Base-by-base conservation (phyloP, 129 eudicot species). In the Chrysanthemum lavandulifolium region DNA sequence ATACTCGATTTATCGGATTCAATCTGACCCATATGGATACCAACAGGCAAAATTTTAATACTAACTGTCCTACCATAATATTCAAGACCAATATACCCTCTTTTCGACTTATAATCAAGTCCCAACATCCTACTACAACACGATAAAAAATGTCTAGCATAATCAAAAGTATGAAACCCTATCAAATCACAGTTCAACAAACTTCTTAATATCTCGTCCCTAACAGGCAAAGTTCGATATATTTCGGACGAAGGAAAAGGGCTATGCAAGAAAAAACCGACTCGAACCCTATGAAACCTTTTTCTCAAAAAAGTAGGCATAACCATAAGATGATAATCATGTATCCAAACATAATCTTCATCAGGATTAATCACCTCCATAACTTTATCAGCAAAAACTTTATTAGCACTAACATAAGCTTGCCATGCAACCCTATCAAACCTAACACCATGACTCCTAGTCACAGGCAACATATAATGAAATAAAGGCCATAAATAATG, bases 401-500 rank as follows among this genome's bases (percentile, higher is more conserved):
- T 90, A 65, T 94, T 94, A 14, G 97, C 97, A 10, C 85, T 77
- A 0, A 90, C 93, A 43, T 94, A 94, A 0, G 97, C 92, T 58
- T 82, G 90, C 97, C 99, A 94, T 74, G 71, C 72, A 21, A 68
- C 36, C 76, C 80, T 72, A 54, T 90, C 93, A 31, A 86, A 94
- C 47, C 95, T 77, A 33, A 82, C 83, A 11, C 95, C 93, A 61
- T 80, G 83, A 67, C 65, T 69, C 0, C 76, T 73, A 15, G 93
- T 82, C 52, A 90, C 51, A 29, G 97, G 97, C 54, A 94, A 73
- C 91, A 83, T 82, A 68, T 94, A 88, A 64, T 94, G 99, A 84
- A 94, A 90, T 84, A 94, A 45, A 78, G 96, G 97, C 99, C 99
- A 94, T n/a, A 94, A 69, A 66, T 88, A 90, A 64, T 94, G 99